Conservation (phyloP, 495 filamentous ascomycete genomes). For the Aspergillus olivimuriae region DNA sequence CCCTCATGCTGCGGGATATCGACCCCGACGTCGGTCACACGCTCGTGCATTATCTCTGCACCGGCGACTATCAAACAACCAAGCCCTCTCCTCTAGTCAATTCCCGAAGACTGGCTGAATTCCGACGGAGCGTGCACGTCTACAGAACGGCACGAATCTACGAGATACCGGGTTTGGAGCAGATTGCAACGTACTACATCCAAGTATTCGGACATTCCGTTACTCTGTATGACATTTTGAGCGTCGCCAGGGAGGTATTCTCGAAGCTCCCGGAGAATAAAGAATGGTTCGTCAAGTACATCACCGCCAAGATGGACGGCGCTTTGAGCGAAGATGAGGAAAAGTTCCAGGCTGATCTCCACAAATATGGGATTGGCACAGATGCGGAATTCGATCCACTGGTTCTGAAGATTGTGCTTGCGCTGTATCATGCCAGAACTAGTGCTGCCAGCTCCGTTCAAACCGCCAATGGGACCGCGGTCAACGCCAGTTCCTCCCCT, state of each 20-base stretch:
- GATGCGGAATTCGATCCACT: constrained; percentile 5
- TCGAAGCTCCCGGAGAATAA: constrained; percentile 3
- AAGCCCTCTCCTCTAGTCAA: background rate
- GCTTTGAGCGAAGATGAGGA: constrained; percentile 7
- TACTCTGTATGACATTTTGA: constrained; percentile 1
- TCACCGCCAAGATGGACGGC: constrained; percentile 1
- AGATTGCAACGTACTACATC: constrained; percentile 3
- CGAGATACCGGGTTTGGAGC: constrained; percentile 1
- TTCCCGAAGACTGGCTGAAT: constrained; percentile 1
- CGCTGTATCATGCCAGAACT: background rate
- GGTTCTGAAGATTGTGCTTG: background rate
- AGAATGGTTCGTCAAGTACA: constrained; percentile 6
- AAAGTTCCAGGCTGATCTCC: background rate
- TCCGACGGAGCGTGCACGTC: background rate
- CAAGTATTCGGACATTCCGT: constrained; percentile 5
- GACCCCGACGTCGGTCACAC: constrained; percentile 15
- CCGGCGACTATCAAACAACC: constrained; percentile 9
- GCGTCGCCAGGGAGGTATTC: constrained; percentile 1
- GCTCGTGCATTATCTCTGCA: constrained; percentile 12
- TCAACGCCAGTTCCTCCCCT: no score
- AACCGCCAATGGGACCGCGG: no score
- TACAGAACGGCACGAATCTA: constrained; percentile 3
- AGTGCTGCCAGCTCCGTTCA: no score
- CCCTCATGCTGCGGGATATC: constrained; percentile 3
- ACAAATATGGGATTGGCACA: background rate